Evolutionary conservation across 169 alveolate species (phyloP), one percentile per base, ranked within the genome.

Genomic region (Cryptosporidium ubiquitum): DNA sequence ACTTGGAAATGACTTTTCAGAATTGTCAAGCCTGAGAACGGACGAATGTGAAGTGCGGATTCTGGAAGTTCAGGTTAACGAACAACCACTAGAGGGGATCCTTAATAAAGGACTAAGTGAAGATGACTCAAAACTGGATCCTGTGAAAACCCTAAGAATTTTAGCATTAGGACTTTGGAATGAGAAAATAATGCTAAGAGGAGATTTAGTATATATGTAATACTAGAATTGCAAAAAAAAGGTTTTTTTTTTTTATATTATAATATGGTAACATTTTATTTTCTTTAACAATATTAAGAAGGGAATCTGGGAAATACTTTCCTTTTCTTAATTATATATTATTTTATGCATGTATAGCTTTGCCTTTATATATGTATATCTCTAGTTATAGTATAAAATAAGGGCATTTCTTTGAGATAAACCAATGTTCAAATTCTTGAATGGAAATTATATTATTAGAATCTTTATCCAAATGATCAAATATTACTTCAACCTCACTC

Each of bases 351-450:
- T 64, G 10, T 37, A 14, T 37, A 64, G 33, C 49, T 35, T 26
- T 23, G 26, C 12, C n/a, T 64, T n/a, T n/a, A n/a, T n/a, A n/a
- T 7, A n/a, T 20, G 3, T 14, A 20, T 35, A 5, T 33, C 44
- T 52, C 16, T 31, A 31, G 14, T 73, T 33, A 73, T 16, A 73
- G 49, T 9, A 73, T 55, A 33, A 73, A 73, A 57, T 73, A 73
- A 26, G 85, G 85, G 20, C 85, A 73, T 16, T 73, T 73, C 23
- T 73, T 73, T 10, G 85, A 73, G 55, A 73, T 73, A 18, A 73
- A 73, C 85, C 85, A 73, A 58, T 44, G 35, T 57, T 73, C 85
- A 73, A 73, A 73, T 20, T 73, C 85, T 58, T 73, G 29, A 58
- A 73, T 35, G 26, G 85, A 73, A n/a, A 73, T 58, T 57, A 29